These are phyloP conservation scores for Erodium trifolium DNA, from an alignment of 441 rosid genomes.

Conservation along the genomic window DNA sequence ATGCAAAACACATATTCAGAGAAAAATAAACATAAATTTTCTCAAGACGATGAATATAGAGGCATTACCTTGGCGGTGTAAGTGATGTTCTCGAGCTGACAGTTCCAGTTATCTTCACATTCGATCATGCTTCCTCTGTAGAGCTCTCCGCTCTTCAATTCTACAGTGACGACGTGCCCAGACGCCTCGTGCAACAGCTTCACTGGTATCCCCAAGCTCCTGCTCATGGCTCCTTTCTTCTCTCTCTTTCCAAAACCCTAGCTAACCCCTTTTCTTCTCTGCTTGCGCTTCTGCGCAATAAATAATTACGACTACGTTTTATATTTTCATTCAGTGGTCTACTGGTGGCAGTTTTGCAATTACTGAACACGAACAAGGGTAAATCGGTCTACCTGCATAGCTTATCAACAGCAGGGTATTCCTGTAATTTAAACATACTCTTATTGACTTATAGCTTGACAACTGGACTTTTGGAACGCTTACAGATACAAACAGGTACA, in stretches of 20 bases:
- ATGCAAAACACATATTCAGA: no score
- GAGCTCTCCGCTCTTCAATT: constrained; percentile 27
- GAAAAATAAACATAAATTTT: background rate
- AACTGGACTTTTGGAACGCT: background rate
- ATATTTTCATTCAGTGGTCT: no score
- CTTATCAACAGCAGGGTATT: background rate
- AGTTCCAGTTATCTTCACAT: constrained; percentile 30
- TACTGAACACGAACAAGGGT: background rate
- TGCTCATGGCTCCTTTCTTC: constrained; percentile 18
- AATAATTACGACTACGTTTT: background rate
- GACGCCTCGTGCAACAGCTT: constrained; percentile 27
- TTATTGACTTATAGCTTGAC: no score
- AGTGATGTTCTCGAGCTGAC: constrained; percentile 29
- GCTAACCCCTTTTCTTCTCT: background rate
- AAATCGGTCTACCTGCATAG: background rate
- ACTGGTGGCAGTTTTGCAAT: background rate
- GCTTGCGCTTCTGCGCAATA: background rate
- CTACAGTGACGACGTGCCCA: constrained; percentile 27
- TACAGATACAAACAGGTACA: background rate
- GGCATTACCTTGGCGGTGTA: constrained; percentile 23
- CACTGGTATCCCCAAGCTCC: constrained; percentile 29
- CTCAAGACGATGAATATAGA: background rate
- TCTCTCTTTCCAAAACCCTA: background rate
- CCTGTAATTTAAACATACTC: background rate
- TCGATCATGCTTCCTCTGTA: constrained; percentile 27